A percentile compares a stretch with the other conserved stretches of the same genome.
Evolutionary conservation across 306 rosid genomes (phyloP).

Genomic region (Cicer arietinum): DNA sequence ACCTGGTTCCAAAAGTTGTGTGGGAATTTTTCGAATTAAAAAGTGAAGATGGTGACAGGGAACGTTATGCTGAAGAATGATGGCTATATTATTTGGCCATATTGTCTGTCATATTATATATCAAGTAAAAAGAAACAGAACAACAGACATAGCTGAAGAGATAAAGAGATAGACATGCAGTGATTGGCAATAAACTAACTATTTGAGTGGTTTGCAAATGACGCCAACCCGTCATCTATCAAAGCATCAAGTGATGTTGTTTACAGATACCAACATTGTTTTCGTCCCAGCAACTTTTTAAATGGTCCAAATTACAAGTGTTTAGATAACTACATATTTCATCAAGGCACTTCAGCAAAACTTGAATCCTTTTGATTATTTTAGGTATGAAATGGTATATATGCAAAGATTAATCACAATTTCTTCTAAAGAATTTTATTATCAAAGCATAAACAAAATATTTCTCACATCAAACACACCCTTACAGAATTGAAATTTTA

Average conservation of each 20-base stretch:
- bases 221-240: constrained; percentile 5
- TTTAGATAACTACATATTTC: constrained; percentile 13
- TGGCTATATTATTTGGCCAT: constrained; percentile 1
- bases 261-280: constrained; percentile 5
- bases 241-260: constrained; percentile 34
- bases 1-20: not conserved
- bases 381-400: not conserved
- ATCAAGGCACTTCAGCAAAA: not conserved
- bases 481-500: no score
- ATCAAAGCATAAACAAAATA: no score
- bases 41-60: not conserved
- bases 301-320: constrained; percentile 17
- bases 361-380: no score
- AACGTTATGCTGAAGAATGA: not conserved
- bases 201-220: not conserved
- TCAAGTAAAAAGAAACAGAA: constrained; percentile 4
- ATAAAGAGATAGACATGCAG: constrained; percentile 7
- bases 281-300: constrained; percentile 14
- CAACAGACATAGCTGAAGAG: not conserved
- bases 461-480: no score
- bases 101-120: not conserved
- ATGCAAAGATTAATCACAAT: no score
- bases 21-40: not conserved
- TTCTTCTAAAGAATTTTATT: no score
- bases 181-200: constrained; percentile 4